Conservation (phyloP, 2,329 filamentous ascomycete genomes). For the Hypoxylon sp. region DNA sequence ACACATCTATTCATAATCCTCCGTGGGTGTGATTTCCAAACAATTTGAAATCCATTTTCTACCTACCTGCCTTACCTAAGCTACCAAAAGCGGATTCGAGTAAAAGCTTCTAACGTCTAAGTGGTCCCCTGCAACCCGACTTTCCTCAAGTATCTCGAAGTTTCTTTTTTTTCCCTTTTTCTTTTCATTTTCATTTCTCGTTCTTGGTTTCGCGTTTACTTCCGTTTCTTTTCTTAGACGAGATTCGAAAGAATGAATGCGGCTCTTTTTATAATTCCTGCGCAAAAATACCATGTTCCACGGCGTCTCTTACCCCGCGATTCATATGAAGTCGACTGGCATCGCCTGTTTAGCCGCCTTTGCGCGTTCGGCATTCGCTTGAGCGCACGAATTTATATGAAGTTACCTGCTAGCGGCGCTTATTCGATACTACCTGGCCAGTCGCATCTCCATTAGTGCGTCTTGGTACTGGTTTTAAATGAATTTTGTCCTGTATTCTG, state of each 20-base stretch:
- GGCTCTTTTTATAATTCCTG: conserved; percentile 33
- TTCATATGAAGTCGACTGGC: conserved; percentile 33
- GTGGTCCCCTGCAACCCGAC: background rate
- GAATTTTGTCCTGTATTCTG: conserved; percentile 14
- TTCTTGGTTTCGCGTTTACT: background rate
- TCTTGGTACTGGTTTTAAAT: conserved; percentile 12
- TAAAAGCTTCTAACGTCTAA: too few species aligned
- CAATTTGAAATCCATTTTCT: conserved; percentile 39
- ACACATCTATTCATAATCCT: conserved; percentile 50
- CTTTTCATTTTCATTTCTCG: background rate
- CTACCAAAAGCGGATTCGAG: too few species aligned
- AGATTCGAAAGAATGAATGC: conserved; percentile 10
- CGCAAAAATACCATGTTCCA: conserved; percentile 14
- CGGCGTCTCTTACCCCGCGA: conserved; percentile 37
- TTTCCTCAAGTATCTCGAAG: background rate
- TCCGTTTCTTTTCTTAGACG: conserved; percentile 27
- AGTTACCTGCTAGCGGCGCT: conserved; percentile 30
- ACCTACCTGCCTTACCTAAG: conserved; percentile 2
- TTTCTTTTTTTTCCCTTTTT: background rate
- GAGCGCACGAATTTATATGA: conserved; percentile 15
- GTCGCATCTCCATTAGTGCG: conserved; percentile 10
- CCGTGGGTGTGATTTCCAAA: conserved; percentile 37
- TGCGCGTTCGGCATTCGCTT: conserved; percentile 42
- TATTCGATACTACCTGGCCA: conserved; percentile 27
- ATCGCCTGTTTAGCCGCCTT: conserved; percentile 41